Conservation (phyloP, 139 green algal genomes). For the Pleodorina starrii region DNA sequence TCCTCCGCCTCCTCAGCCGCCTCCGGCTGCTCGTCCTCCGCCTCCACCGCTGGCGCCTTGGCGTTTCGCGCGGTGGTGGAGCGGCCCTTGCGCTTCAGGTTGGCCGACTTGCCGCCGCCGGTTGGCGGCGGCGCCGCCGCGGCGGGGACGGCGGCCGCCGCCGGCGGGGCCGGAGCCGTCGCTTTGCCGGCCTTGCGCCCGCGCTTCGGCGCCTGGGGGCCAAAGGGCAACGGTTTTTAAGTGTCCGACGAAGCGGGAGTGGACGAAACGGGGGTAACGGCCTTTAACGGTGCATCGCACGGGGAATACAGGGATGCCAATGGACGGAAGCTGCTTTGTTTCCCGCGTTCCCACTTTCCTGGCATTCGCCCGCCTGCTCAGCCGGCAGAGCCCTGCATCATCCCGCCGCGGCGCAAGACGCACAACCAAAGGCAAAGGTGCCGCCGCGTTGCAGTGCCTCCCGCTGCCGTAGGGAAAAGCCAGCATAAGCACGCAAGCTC, state of each 20-base stretch:
- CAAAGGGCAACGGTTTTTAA: no score
- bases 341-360: not conserved
- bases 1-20: not conserved
- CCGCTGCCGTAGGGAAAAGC: no score
- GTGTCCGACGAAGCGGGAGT: no score
- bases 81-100: slow-evolving; percentile 19
- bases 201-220: slow-evolving; percentile 1
- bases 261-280: not conserved
- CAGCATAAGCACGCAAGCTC: no score
- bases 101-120: slow-evolving; percentile 14
- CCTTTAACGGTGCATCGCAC: not conserved
- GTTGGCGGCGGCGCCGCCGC: not conserved
- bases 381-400: no score
- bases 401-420: no score
- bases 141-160: not conserved
- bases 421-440: no score
- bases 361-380: no score
- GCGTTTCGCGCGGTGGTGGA: not conserved
- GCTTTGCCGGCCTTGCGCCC: not conserved
- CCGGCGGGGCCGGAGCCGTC: not conserved
- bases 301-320: not conserved
- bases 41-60: not conserved
- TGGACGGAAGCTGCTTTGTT: not conserved
- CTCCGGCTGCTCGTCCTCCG: not conserved
- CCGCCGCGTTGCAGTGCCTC: no score